These are phyloP conservation scores for Silene vulgaris DNA, from an alignment of 179 eudicot species.

Conservation along the genomic window DNA sequence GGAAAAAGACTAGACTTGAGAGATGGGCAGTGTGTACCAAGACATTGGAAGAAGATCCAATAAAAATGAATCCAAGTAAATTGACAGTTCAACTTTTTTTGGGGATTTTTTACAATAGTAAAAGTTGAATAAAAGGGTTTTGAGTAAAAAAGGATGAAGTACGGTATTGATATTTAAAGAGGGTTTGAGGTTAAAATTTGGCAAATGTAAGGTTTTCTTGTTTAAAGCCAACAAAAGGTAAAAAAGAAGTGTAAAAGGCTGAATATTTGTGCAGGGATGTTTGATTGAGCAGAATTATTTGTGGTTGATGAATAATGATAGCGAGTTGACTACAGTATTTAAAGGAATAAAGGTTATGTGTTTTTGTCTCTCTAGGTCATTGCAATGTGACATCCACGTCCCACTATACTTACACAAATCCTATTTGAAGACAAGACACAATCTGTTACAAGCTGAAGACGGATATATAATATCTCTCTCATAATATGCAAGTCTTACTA, in stretches of 20 bases:
- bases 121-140: neutral
- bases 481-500: too few relatives aligned
- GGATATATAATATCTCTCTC: too few relatives aligned
- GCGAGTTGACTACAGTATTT: constrained; percentile 7
- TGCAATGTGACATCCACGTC: neutral
- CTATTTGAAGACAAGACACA: too few relatives aligned
- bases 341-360: neutral
- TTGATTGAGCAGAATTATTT: neutral
- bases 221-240: constrained; percentile 15
- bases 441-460: too few relatives aligned
- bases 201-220: neutral
- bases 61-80: constrained; percentile 31
- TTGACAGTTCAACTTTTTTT: constrained; percentile 48
- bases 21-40: constrained; percentile 29
- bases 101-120: neutral
- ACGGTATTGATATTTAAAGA: neutral
- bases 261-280: constrained; percentile 11
- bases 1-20: constrained; percentile 52
- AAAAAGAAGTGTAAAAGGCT: neutral
- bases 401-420: too few relatives aligned
- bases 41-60: constrained; percentile 39
- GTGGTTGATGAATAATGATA: neutral
- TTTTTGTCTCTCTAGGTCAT: constrained; percentile 10
- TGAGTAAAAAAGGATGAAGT: neutral
- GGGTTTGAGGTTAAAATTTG: constrained; percentile 14